Base-by-base conservation (phyloP, 345 rosid species). In the Hypericum perforatum region DNA sequence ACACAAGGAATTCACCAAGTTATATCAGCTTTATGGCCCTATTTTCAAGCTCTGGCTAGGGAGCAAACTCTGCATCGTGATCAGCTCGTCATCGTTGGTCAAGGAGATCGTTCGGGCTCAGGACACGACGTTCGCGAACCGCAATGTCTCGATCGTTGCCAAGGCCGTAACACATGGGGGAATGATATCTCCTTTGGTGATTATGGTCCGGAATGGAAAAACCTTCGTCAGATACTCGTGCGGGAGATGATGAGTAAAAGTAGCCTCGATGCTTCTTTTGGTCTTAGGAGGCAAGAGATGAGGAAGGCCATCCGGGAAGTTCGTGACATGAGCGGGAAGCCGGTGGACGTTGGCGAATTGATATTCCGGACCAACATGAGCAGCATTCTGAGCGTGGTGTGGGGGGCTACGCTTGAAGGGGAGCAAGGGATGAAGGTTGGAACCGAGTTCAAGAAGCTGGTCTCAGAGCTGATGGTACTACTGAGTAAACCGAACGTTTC, bases 141-240 rank as follows among this genome's bases (percentile, higher is more conserved):
- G 64, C 2, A 49, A 63, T 47, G 55, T 63, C 2, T 45, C 57
- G 48, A 47, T 43, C 6, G 63, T 69, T 16, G 58, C 58, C 6
- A 14, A 38, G 45, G 36, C 16, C 9, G 4, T 37, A 6, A 38
- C 64, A 0, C 71, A 74, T 13, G 81, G 78, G 82, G 77, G 13
- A 8, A 14, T 3, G 72, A 75, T 63, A n/a, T 81, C 0, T 39
- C 44, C 0, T 80, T 69, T 70, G 36, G 54, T 15, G 52, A 66
- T 8, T 62, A 81, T 39, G 82, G 83, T 0, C 69, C 79, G 0
- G 70, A 69, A 8, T 75, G 82, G 72, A 62, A 76, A 38, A 69
- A 51, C 61, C 49, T 78, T 39, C 59, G 86, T 8, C 77, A 75
- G 66, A 47, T 69, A 8, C 68, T 54, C 12, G 58, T 58, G 37